These are phyloP conservation scores for Tricholoma terreum DNA, from an alignment of 768 basidiomycete genomes.

Conservation along the genomic window DNA sequence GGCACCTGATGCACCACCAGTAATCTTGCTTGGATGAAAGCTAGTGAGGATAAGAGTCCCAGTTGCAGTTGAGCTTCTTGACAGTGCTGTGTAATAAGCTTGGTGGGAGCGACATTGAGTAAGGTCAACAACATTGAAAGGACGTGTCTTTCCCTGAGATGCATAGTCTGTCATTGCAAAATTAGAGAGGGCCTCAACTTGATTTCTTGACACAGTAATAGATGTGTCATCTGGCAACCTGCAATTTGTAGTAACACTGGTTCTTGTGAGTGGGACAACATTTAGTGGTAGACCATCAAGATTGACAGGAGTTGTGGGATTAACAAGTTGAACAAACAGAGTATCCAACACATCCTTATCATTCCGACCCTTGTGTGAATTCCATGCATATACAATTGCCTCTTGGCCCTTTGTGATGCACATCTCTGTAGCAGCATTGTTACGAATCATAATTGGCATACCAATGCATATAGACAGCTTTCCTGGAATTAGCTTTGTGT, in stretches of 20 bases:
- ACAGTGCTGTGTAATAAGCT: conserved; percentile 29
- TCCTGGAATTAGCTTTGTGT: conserved; percentile 23
- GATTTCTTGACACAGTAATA: conserved; percentile 4
- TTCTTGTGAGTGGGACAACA: conserved; percentile 4
- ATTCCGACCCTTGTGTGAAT: background rate
- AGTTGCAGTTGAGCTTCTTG: conserved; percentile 22
- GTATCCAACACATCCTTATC: conserved; percentile 3
- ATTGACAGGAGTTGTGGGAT: conserved; percentile 1
- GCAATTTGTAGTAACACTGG: conserved; percentile 19
- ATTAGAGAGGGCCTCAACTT: background rate
- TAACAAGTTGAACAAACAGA: conserved; percentile 2
- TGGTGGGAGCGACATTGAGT: conserved; percentile 23
- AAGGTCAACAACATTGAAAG: conserved; percentile 24
- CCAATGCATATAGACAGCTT: conserved; percentile 1
- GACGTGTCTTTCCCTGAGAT: conserved; percentile 30
- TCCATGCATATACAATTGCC: conserved; percentile 17
- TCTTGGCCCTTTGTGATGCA: background rate
- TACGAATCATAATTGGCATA: background rate
- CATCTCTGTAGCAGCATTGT: background rate
- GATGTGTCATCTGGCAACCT: conserved; percentile 20
- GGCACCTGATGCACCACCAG: conserved; percentile 19
- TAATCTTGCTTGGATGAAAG: conserved; percentile 22
- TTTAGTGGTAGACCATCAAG: conserved; percentile 2
- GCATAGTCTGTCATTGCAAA: conserved; percentile 30
- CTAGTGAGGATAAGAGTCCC: conserved; percentile 29